Percentiles rank a stretch among this genome's conserved stretches.
phyloP scores from a whole-genome alignment of 139 green algal species.

The Chlorella sp. region DNA sequence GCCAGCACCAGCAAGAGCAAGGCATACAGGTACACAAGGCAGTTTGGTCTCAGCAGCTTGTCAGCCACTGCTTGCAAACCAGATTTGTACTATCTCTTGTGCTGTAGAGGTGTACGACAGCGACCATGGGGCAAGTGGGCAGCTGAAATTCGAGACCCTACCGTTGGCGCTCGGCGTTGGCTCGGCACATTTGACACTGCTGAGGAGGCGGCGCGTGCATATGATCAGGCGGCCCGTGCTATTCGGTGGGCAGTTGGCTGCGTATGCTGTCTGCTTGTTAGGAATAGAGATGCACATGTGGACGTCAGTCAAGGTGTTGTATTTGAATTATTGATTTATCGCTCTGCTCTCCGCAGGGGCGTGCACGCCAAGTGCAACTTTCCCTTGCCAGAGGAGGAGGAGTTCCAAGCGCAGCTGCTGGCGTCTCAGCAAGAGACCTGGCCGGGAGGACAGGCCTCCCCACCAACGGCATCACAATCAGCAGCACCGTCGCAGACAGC shows the following conservation, averaged over 20 bases:
- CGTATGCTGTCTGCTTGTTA: background rate
- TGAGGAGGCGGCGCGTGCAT: conserved; percentile 92
- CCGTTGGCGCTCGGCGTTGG: conserved; percentile 86
- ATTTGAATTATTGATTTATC: background rate
- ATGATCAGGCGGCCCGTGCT: conserved; percentile 89
- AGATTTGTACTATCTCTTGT: background rate
- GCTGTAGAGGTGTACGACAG: conserved; percentile 86
- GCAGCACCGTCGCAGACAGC: background rate
- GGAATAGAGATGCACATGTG: background rate
- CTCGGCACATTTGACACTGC: conserved; percentile 97
- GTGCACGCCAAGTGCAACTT: conserved; percentile 92
- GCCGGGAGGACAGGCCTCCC: background rate
- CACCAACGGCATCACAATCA: background rate
- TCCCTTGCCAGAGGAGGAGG: conserved; percentile 56
- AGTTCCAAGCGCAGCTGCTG: conserved; percentile 14
- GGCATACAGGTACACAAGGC: conserved; percentile 82
- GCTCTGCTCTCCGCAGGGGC: conserved; percentile 50
- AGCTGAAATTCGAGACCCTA: conserved; percentile 97
- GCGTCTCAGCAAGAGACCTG: background rate
- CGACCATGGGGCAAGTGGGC: conserved; percentile 98
- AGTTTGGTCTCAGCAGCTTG: background rate
- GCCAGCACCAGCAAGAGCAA: conserved; percentile 69
- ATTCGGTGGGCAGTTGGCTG: conserved; percentile 55
- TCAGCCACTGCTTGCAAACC: background rate
- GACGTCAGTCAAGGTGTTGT: too few species aligned